Conservation (phyloP, 495 filamentous ascomycete species). For the Daldinia vernicosa region DNA sequence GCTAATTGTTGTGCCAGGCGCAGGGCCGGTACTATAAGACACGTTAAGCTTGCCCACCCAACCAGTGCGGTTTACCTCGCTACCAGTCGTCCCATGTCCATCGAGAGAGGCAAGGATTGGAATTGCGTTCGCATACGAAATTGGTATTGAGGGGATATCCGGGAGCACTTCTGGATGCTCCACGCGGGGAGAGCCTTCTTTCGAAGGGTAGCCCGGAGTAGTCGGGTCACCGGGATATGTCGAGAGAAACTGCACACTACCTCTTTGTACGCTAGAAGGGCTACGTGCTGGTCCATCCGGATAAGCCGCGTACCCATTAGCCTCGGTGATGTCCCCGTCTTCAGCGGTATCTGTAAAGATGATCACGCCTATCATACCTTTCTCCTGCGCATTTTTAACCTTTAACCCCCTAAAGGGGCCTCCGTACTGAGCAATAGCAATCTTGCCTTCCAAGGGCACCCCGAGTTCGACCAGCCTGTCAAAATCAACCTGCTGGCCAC, state of each 20-base stretch:
- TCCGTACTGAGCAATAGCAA: constrained; percentile 83
- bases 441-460: constrained; percentile 78
- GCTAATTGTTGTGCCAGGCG: constrained; percentile 73
- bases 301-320: constrained; percentile 78
- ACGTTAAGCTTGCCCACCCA: constrained; percentile 79
- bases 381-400: constrained; percentile 83
- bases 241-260: constrained; percentile 80
- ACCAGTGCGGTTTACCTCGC: constrained; percentile 73
- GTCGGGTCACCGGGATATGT: constrained; percentile 66
- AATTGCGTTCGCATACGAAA: constrained; percentile 81
- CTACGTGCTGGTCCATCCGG: constrained; percentile 84
- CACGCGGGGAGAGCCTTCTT: constrained; percentile 75
- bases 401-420: constrained; percentile 82
- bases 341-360: constrained; percentile 85
- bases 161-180: constrained; percentile 70
- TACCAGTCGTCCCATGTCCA: constrained; percentile 77
- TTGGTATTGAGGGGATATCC: constrained; percentile 83
- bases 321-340: constrained; percentile 77
- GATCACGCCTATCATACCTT: constrained; percentile 82
- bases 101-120: constrained; percentile 83
- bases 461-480: constrained; percentile 75
- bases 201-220: constrained; percentile 90
- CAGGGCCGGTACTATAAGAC: constrained; percentile 84
- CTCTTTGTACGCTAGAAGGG: constrained; percentile 82
- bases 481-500: constrained; percentile 80